These are phyloP conservation scores for Xylaria polymorpha DNA, from an alignment of 2,329 filamentous ascomycete genomes.

Conservation along the genomic window DNA sequence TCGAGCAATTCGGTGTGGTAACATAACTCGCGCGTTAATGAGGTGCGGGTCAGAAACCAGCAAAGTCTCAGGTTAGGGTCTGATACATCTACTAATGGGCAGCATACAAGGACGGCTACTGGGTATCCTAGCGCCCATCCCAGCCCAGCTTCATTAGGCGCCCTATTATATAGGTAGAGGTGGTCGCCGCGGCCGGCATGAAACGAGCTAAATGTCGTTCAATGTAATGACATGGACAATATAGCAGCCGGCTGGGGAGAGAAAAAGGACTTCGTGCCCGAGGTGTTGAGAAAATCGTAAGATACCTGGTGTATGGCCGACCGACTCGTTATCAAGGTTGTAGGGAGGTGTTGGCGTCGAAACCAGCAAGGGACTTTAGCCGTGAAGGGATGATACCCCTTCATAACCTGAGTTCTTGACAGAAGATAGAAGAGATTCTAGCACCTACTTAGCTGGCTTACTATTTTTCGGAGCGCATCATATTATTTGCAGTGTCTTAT, in stretches of 20 bases:
- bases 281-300: background rate
- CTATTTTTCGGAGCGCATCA: conserved; percentile 6
- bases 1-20: background rate
- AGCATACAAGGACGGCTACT: conserved; percentile 2
- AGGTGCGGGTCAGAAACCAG: conserved; percentile 27
- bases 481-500: no score
- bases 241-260: conserved; percentile 8
- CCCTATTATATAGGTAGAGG: conserved; percentile 4
- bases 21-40: conserved; percentile 13
- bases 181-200: conserved; percentile 17
- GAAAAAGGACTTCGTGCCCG: background rate
- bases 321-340: background rate
- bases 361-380: conserved; percentile 12
- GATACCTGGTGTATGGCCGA: background rate
- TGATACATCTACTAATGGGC: conserved; percentile 8
- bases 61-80: conserved; percentile 28
- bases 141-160: conserved; percentile 14
- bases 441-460: conserved; percentile 2
- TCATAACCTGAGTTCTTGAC: background rate
- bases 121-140: conserved; percentile 25
- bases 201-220: conserved; percentile 28
- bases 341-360: background rate
- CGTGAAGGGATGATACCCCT: background rate
- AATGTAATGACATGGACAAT: background rate
- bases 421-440: background rate